Evolutionary conservation across 23 red algal species (phyloP).

Genomic region (Gracilaria gracilis): DNA sequence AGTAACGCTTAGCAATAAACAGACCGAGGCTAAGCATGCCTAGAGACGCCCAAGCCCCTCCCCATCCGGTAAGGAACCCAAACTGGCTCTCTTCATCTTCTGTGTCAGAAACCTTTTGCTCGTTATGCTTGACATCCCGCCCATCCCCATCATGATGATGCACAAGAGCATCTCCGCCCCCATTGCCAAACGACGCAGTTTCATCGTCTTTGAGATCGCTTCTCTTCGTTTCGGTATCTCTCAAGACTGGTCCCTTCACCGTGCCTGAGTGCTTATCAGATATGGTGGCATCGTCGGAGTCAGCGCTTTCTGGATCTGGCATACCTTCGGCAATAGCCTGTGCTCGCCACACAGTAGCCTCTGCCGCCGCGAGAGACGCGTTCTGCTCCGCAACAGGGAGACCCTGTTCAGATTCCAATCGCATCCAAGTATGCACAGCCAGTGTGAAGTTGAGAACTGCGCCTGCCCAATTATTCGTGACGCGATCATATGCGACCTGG

Average conservation of each 20-base stretch:
- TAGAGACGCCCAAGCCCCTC: conserved; percentile 29
- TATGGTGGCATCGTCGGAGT: background rate
- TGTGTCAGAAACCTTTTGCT: background rate
- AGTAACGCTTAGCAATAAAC: conserved; percentile 30
- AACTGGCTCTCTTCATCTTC: conserved; percentile 9
- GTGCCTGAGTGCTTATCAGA: background rate
- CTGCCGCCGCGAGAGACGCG: conserved; percentile 48
- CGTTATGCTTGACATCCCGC: background rate
- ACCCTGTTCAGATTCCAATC: conserved; percentile 29
- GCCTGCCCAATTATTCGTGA: conserved; percentile 56
- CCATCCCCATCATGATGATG: background rate
- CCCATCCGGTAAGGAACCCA: conserved; percentile 28
- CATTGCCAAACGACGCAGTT: background rate
- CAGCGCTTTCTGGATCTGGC: conserved; percentile 59
- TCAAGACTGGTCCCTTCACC: background rate
- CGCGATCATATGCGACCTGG: conserved; percentile 29
- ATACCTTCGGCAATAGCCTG: conserved; percentile 42
- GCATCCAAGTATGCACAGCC: conserved; percentile 58
- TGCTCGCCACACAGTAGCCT: conserved; percentile 53
- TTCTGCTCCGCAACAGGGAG: conserved; percentile 53
- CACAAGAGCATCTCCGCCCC: background rate
- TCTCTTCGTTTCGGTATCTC: background rate
- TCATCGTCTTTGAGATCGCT: background rate
- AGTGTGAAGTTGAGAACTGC: conserved; percentile 60
- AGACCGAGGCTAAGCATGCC: conserved; percentile 4